Conservation (phyloP, 2,329 filamentous ascomycete species). For the Fusarium sp. region DNA sequence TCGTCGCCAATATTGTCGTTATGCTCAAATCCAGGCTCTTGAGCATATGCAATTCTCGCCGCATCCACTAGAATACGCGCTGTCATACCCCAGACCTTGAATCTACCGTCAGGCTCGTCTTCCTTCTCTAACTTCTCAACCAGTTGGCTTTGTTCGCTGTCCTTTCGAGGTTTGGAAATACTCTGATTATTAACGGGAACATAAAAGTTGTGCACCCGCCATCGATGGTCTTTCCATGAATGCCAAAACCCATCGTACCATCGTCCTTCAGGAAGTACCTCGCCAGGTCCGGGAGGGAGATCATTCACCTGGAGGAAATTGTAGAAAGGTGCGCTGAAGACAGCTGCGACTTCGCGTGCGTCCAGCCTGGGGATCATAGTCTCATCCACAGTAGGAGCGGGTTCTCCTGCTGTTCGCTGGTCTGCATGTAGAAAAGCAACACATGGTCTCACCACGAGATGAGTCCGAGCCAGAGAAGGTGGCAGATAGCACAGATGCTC, state of each 20-base stretch:
- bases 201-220: constrained; percentile 92
- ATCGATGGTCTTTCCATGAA: constrained; percentile 80
- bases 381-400: constrained; percentile 68
- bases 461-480: constrained; percentile 77
- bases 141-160: constrained; percentile 58
- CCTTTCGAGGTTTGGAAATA: constrained; percentile 69
- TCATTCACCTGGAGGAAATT: constrained; percentile 78
- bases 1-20: constrained; percentile 66
- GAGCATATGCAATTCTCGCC: constrained; percentile 83
- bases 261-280: constrained; percentile 62
- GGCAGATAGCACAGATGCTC: constrained; percentile 91
- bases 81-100: constrained; percentile 96
- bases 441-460: constrained; percentile 79
- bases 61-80: constrained; percentile 90
- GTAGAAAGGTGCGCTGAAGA: constrained; percentile 90
- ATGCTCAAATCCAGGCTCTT: constrained; percentile 86
- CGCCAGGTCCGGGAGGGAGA: constrained; percentile 58
- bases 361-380: constrained; percentile 83
- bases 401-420: constrained; percentile 52
- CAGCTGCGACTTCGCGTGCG: constrained; percentile 90
- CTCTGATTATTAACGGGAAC: constrained; percentile 81
- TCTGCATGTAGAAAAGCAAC: constrained; percentile 81
- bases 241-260: constrained; percentile 93
- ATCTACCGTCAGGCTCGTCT: constrained; percentile 65
- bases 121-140: constrained; percentile 61